Evolutionary conservation across 192 early-diverging fungal species (phyloP).

Genomic region (Entomortierella parvispora): DNA sequence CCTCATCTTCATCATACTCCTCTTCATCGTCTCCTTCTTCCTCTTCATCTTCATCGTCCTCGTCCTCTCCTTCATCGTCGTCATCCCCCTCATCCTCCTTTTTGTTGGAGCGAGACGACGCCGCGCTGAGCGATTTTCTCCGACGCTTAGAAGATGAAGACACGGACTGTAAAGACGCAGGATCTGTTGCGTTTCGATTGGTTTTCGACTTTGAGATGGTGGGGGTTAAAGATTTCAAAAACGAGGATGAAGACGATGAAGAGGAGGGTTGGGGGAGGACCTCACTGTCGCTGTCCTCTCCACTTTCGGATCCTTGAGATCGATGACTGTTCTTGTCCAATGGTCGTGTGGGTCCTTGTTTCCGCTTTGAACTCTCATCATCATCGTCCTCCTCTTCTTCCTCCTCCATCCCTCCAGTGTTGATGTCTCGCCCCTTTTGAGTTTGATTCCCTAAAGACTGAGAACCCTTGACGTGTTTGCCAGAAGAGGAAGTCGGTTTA

Average conservation of each 20-base stretch:
- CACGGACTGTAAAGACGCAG: too few relatives aligned
- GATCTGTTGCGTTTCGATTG: too few relatives aligned
- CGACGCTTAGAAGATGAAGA: neutral
- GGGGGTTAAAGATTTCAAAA: too few relatives aligned
- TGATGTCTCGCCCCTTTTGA: neutral
- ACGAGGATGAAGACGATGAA: too few relatives aligned
- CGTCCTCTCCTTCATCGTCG: neutral
- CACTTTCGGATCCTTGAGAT: slow-evolving; percentile 4
- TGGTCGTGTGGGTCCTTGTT: neutral
- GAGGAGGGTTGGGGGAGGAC: neutral
- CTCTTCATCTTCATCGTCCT: slow-evolving; percentile 18
- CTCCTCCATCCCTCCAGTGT: too few relatives aligned
- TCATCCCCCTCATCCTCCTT: neutral
- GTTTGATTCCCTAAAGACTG: neutral
- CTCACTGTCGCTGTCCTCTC: neutral
- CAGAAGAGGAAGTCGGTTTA: neutral
- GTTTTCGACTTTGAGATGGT: too few relatives aligned
- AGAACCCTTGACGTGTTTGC: too few relatives aligned
- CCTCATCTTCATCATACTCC: neutral
- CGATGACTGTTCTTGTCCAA: neutral
- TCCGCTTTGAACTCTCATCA: neutral
- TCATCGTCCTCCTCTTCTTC: slow-evolving; percentile 1
- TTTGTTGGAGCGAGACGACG: neutral
- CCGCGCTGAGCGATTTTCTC: neutral
- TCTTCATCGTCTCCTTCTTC: slow-evolving; percentile 10